Evolutionary conservation across 2,329 filamentous ascomycete species (phyloP), one percentile per base, ranked within the genome.

Genomic region (Proliferodiscus dingleyae): DNA sequence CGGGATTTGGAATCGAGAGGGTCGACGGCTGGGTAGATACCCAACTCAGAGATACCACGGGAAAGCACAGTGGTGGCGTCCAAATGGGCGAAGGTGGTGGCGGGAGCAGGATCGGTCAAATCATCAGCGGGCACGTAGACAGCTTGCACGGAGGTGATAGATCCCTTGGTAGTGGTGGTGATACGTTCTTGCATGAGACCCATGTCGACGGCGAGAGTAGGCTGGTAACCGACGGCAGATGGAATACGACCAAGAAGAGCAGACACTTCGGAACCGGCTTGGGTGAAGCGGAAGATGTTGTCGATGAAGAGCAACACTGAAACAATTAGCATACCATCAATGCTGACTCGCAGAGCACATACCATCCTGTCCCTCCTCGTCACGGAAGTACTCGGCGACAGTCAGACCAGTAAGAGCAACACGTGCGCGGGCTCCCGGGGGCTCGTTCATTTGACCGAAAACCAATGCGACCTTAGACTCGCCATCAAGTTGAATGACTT

Each of bases 371-470:
- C 90, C 90, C 60, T 83, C 77, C 42, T 71, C 66, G 51, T 82
- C 77, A 57, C 80, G 74, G 78, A 97, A 96, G 65, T 94, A 87
- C 65, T 96, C 89, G 36, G 85, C 85, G 6, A 90, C 71, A 1
- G 84, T 87, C 38, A 60, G 38, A 29, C 90, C 91, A 70, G 93
- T 98, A 68, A 98, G 85, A 66, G 93, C 93, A 67, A 98, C 93
- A 95, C 93, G 91, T 70, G 93, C 93, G 89, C 93, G 93, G 68
- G 93, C 93, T 81, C 93, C 93, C 57, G 93, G 93, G 71, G 93
- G 93, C 80, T 98, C 93, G 83, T 98, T 98, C 93, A 98, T 98
- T 81, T 98, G 93, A 81, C 93, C 93, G 78, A 98, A 98, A 62
- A 98, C 93, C 62, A 98, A 79, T 57, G 93, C 89, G 78, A 97